phyloP scores from a whole-genome alignment of 805 yeast species.

The Nakazawaea populi region DNA sequence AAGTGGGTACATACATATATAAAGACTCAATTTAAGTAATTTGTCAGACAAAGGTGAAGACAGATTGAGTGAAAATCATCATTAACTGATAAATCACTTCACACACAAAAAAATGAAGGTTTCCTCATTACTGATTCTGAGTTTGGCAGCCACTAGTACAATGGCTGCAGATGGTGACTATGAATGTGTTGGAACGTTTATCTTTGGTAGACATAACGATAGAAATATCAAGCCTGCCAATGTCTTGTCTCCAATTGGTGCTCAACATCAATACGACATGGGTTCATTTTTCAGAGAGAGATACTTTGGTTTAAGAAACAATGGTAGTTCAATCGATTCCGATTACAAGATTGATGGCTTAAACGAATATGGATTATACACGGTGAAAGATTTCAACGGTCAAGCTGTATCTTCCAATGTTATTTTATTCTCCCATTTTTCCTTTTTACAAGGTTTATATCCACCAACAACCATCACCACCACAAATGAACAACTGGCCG shows the following conservation, averaged over 20 bases:
- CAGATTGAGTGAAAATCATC: too few species aligned
- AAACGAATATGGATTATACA: slow-evolving; percentile 28
- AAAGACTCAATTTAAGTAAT: too few species aligned
- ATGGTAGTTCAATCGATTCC: slow-evolving; percentile 18
- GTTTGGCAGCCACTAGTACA: slow-evolving; percentile 10
- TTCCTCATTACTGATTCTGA: not conserved
- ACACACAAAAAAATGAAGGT: not conserved
- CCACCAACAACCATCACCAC: slow-evolving; percentile 32
- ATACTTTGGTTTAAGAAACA: slow-evolving; percentile 30
- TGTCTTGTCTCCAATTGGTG: slow-evolving; percentile 38
- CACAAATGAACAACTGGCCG: slow-evolving; percentile 18
- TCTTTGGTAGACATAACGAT: slow-evolving; percentile 46
- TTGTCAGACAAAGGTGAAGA: too few species aligned
- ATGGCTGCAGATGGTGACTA: slow-evolving; percentile 20
- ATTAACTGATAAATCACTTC: not conserved
- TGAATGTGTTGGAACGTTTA: slow-evolving; percentile 33
- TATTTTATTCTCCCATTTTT: slow-evolving; percentile 32
- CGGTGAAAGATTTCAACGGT: slow-evolving; percentile 30
- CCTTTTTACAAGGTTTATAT: slow-evolving; percentile 42
- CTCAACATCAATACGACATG: slow-evolving; percentile 27
- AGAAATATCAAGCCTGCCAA: slow-evolving; percentile 40
- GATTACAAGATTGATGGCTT: slow-evolving; percentile 25
- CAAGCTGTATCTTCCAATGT: slow-evolving; percentile 31
- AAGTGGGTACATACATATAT: too few species aligned
- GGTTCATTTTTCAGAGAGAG: slow-evolving; percentile 37